Evolutionary conservation across 2,329 filamentous ascomycete species (phyloP), one percentile per base, ranked within the genome.

Genomic region (Fusarium annulatum): DNA sequence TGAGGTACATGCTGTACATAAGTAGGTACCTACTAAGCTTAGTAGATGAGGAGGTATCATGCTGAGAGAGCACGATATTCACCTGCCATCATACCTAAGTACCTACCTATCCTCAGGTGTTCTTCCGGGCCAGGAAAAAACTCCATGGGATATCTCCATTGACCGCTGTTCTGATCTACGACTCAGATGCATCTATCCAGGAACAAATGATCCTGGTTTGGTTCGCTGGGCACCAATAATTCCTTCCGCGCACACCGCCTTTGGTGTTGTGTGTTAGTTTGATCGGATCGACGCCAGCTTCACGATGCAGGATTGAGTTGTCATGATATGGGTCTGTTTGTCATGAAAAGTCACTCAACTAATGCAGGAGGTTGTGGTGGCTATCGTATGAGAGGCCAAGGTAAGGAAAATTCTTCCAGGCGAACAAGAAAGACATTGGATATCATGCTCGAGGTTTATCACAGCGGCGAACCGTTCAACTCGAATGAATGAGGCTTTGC

Each of bases 241-340:
- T 36, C 38, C 45, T 69, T 65, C 26, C 42, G 43, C 61, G 63
- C 70, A 71, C 71, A 73, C 71, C 71, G 71, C 71, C 71, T 73
- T 59, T 51, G 60, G 38, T 55, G 38, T 49, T 48, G 33, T 56
- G 38, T 39, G 43, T 39, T 52, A 39, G 43, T 43, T 52, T 63
- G 56, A 52, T 68, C 61, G 43, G 58, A 60, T 73, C 70, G 57
- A 67, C 57, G 46, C 62, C 49, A 68, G 46, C 57, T 67, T 67
- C 61, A 61, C 66, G 55, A 63, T 67, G 46, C 64, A 57, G 43
- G 48, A 28, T 66, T 62, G 68, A 61, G 61, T 53, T 69, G 56
- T 71, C 62, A 71, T 63, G 67, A 71, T 67, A 67, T 63, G 62
- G 52, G 58, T 55, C 51, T 56, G 26, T 16, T 36, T 55, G 30